Evolutionary conservation across 2,329 filamentous ascomycete species (phyloP), one percentile per base, ranked within the genome.

Genomic region (Cryphonectria nitschkei): DNA sequence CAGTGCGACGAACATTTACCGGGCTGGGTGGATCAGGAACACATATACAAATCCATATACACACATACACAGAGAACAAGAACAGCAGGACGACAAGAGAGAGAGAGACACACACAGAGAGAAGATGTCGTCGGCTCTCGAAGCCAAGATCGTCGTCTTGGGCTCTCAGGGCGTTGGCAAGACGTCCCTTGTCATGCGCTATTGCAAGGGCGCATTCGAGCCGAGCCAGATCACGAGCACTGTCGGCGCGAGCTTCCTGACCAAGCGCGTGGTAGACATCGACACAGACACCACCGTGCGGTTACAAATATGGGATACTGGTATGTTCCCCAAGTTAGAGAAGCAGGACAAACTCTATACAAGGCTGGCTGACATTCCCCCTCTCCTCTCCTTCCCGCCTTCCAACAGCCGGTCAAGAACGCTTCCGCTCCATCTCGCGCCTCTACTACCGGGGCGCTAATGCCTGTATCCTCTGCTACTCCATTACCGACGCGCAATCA

Each of bases 391-490:
- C 46, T 14, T 34, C n/a, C 50, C 39, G 4, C 22, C 22, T 43
- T 26, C 29, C 37, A 39, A 41, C 32, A 65, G 90, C 95, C 70
- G 95, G 95, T 73, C 95, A 99, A 79, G 95, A 99, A 84, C 90
- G 95, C 70, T 99, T 98, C 81, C 90, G 95, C 76, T 95, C 92
- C 73, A 98, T 99, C 77, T 97, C 94, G 13, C 92, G 95, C 70
- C 89, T 99, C 68, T 98, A 98, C 85, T 99, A 99, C 83, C 92
- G 95, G 78, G 95, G 95, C 79, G 95, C 95, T 73, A 95, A 97
- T 79, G 95, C 95, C 71, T 96, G 93, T 77, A 93, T 98, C 72
- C 88, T 98, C 63, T 97, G 95, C 86, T 98, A 98, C 84, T 93
- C 93, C 83, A 97, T 98, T 79, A 97, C 94, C 72, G 92, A 95